Evolutionary conservation across 441 rosid genomes (phyloP), one percentile per base, ranked within the genome.

Genomic region (Macaranga tanarius): DNA sequence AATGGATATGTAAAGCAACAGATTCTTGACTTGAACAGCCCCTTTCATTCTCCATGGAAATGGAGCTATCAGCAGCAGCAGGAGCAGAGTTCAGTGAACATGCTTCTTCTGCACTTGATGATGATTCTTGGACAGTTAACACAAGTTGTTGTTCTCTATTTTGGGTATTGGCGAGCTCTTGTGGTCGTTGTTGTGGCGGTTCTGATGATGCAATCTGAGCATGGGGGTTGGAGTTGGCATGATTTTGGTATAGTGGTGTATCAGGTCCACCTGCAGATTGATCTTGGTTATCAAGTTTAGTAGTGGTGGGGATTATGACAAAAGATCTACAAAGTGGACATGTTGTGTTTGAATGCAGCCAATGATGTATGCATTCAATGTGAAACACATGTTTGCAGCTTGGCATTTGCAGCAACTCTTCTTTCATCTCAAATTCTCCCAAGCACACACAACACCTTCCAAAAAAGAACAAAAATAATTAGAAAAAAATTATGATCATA

Each of bases 321-420:
- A 80, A 84, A 75, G 88, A 82, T 81, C 99, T 86, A 59, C 99
- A 92, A n/a, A 95, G 96, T 34, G 99, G 99, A 69, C 99, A 95
- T 20, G 99, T 95, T 71, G 91, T 80, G 86, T 90, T 90, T 51
- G 91, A 78, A 67, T 86, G 88, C 34, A 95, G 92, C 99, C 99
- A 92, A 72, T 85, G 88, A 54, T 79, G 87, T 75, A 95, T 83
- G 85, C 99, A 95, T 19, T 95, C 90, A 3, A 79, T 75, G 74
- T 95, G 99, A 74, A 95, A 92, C 50, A 95, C 90, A 80, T 95
- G 99, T 76, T 85, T 88, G 79, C 99, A 92, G 31, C 79, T 81
- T 66, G 97, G 97, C 76, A 91, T 81, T 79, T 90, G 96, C 57
- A 88, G 87, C 84, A 95, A 65, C 80, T 91, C 92, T 79, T 92